Conservation (phyloP, 345 rosid genomes). For the Garcia nutans region DNA sequence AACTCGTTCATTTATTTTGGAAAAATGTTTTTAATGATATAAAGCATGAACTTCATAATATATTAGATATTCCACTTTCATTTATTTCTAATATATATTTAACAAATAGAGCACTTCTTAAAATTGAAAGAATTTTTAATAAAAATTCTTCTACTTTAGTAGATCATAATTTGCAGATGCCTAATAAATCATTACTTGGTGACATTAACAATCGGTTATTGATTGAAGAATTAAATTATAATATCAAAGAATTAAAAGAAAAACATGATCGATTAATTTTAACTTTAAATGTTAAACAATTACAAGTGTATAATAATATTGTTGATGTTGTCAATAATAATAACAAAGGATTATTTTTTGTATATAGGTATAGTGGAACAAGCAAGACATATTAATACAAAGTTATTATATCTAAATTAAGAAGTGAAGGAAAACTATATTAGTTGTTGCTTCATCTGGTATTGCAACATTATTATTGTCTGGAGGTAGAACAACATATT, state of each 20-base stretch:
- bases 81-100: not conserved
- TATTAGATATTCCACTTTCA: not conserved
- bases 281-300: no score
- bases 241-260: no score
- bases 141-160: not conserved
- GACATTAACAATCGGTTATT: no score
- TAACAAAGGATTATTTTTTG: not conserved
- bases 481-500: constrained; percentile 1
- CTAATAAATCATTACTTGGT: no score
- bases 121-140: not conserved
- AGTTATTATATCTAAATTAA: not conserved
- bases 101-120: not conserved
- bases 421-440: not conserved
- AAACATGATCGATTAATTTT: no score
- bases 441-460: not conserved
- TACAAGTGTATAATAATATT: no score
- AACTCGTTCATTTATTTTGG: not conserved
- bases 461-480: not conserved
- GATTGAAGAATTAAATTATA: no score
- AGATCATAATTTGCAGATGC: no score
- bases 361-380: not conserved
- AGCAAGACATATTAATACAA: not conserved
- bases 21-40: not conserved
- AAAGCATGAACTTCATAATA: no score
- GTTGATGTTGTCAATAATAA: no score